Conservation (phyloP, 106 monocot species). For the Acanthochlamys bracteata region DNA sequence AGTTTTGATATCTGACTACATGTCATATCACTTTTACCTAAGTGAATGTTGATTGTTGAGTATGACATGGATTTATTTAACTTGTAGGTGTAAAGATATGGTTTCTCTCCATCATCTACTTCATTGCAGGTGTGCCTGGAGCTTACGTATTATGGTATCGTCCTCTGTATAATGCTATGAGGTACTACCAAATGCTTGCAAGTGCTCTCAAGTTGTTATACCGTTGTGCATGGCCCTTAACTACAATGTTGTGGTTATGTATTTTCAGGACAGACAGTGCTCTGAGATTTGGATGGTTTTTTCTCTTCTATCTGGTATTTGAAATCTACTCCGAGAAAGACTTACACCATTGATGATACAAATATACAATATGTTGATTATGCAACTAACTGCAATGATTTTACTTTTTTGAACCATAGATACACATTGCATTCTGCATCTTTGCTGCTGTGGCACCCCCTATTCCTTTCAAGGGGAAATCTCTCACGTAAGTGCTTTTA, state of each 20-base stretch:
- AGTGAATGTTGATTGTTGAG: not conserved
- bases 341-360: not conserved
- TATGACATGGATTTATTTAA: not conserved
- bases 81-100: slow-evolving; percentile 68
- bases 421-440: slow-evolving; percentile 52
- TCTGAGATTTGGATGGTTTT: slow-evolving; percentile 96
- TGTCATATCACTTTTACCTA: not conserved
- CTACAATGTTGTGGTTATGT: not conserved
- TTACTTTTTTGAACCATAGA: slow-evolving; percentile 18
- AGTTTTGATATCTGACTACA: not conserved
- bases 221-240: not conserved
- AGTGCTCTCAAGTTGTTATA: not conserved
- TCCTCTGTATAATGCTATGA: slow-evolving; percentile 92
- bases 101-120: slow-evolving; percentile 88
- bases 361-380: not conserved
- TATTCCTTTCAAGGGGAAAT: slow-evolving; percentile 63
- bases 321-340: not conserved
- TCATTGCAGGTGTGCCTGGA: slow-evolving; percentile 82
- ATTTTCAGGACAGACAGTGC: slow-evolving; percentile 94
- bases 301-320: slow-evolving; percentile 73
- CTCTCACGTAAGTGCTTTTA: slow-evolving; percentile 54
- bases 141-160: slow-evolving; percentile 94
- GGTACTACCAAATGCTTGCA: slow-evolving; percentile 22
- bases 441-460: slow-evolving; percentile 72
- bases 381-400: slow-evolving; percentile 3